Base-by-base conservation (phyloP, 768 basidiomycete genomes). In the Boletus fagicola region DNA sequence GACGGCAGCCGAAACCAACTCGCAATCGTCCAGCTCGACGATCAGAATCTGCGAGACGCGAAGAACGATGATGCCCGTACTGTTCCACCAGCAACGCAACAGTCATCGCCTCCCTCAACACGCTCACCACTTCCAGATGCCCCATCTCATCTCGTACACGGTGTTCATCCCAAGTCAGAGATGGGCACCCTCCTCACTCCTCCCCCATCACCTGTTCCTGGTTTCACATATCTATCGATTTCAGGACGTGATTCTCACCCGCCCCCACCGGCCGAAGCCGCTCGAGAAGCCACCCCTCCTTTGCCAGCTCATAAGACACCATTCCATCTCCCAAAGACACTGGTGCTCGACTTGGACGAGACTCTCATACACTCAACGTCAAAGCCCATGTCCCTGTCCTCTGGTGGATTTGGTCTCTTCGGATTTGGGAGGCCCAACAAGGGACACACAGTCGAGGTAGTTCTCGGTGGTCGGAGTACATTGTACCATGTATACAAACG, bases 401-500 rank as follows among this genome's bases (percentile, higher is more conserved):
- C 74, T 58, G 71, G 76, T 33, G 80, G 86, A 24, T 80, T 83
- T 2, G 84, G 87, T 35, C 74, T 90, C 15, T 78, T 92, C 56
- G 86, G 85, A 22, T 72, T 86, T 45, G 74, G 81, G 51, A 66
- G 82, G 63, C 72, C 83, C 64, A 84, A 88, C 69, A 83, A 84
- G 70, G 82, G 84, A 51, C 91, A 92, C 76, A 91, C 88, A 62
- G 94, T 99, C 7, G 94, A 99, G 68, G 97, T 99, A 30, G 85
- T 93, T 24, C 75, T 97, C 24, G 90, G 88, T 38, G 97, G 90
- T 36, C 80, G 87, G 61, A 92, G 89, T 68, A 96, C 93, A 2
- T 77, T 94, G 51, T 99, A 99, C 72, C 96, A 98, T 72, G 96
- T 99, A 47, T 98, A 98, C 77, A 99, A 99, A 74, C 83, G 96